Base-by-base conservation (phyloP, 78 protist species). In the Dictyostelium intermedium region DNA sequence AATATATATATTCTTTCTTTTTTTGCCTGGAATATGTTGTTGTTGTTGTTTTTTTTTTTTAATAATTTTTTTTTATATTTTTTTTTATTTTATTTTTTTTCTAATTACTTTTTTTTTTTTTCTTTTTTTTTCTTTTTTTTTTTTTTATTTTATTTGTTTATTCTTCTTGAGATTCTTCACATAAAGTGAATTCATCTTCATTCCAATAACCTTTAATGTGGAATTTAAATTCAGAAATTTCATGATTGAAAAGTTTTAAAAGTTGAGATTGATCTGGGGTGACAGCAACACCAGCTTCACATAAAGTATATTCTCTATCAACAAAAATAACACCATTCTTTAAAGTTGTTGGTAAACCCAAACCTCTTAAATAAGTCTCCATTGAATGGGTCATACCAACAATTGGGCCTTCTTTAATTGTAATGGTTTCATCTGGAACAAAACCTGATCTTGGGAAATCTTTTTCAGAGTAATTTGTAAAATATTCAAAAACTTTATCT, bases 381-480 rank as follows among this genome's bases (percentile, higher is more conserved):
- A 91, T 87, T 56, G 94, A 25, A 35, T 91, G 95, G 4, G 66
- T 25, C 81, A 95, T 83, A 78, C 84, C 81, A 16, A 80, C 86
- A 50, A 91, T 87, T 37, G 92, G 91, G 2, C 97, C 97, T 70
- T 37, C 81, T 82, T 47, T 37, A 20, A 61, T 47, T 41, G 74
- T 16, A 56, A 97, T 70, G 1, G 83, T 82, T 73, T 91, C 95
- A 1, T 94, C 84, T 53, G 99, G 97, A n/a, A 18, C 81, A 84
- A 56, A 61, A 13, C 99, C 99, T 16, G 98, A 50, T 80, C 98
- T 92, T 23, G 99, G 99, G 63, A 61, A 98, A 69, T 98, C 99
- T 10, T 3, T 18, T 45, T 83, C 95, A 0, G 7, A 43, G 76
- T 61, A 91, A 11, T 9, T 39, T 9, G 50, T 23, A 34, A 97